phyloP scores from a whole-genome alignment of 352 stramenopile species.

The Poterioochromonas sp. region DNA sequence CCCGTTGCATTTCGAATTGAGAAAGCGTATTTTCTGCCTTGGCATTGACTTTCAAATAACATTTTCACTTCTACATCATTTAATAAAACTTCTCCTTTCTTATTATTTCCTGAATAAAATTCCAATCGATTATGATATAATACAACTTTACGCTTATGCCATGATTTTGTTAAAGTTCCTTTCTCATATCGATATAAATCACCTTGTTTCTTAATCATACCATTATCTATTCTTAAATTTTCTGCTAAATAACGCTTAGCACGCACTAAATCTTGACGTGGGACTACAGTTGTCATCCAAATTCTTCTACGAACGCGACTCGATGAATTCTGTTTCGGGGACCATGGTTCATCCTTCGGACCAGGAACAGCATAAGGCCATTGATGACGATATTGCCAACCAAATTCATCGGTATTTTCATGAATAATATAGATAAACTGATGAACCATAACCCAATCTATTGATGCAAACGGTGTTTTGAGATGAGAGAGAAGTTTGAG shows the following conservation, averaged over 20 bases:
- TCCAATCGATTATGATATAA: slow-evolving; percentile 26
- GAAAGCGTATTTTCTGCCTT: not conserved
- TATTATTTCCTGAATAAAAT: slow-evolving; percentile 4
- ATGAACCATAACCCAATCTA: slow-evolving; percentile 18
- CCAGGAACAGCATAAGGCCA: not conserved
- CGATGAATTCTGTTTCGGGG: no score
- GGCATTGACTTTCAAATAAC: slow-evolving; percentile 5
- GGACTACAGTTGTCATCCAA: slow-evolving; percentile 18
- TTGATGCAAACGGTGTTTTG: not conserved
- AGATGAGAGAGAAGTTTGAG: not conserved
- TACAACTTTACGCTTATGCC: not conserved
- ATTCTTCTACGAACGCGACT: not conserved
- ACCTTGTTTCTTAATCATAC: not conserved
- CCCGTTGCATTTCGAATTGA: not conserved
- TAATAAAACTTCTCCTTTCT: not conserved
- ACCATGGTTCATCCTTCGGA: slow-evolving; percentile 18
- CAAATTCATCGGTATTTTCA: slow-evolving; percentile 17
- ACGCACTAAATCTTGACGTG: not conserved
- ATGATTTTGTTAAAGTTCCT: not conserved
- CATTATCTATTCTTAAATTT: slow-evolving; percentile 1
- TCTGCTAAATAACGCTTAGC: not conserved
- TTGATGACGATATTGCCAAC: slow-evolving; percentile 22
- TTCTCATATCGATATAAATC: slow-evolving; percentile 9
- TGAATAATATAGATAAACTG: slow-evolving; percentile 22
- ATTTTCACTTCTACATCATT: slow-evolving; percentile 4